Evolutionary conservation across 2,329 filamentous ascomycete species (phyloP), one percentile per base, ranked within the genome.

Genomic region (Verticillium klebahnii): DNA sequence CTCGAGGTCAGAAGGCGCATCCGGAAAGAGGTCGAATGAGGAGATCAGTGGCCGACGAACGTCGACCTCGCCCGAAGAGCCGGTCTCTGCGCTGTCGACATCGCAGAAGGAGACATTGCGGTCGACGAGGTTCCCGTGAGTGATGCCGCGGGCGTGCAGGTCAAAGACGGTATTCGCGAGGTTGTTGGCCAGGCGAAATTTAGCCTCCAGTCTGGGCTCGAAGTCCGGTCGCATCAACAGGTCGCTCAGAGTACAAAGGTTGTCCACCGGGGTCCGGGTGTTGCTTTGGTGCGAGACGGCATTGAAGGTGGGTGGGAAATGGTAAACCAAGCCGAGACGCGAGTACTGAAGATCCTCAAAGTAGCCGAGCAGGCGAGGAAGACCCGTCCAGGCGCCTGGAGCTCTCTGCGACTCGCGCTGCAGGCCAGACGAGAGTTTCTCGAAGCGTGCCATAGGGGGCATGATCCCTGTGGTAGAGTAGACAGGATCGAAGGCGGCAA

Each of bases 161-260:
- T 90, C 88, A 69, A 90, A 91, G 37, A 93, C 82, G 3, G 89
- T 90, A 65, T 88, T 88, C 36, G 85, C 85, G 3, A 93, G 79
- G 66, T 91, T 91, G 60, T 89, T 82, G 3, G 90, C 90, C 58
- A 94, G 79, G 15, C 88, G 84, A 69, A 92, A 93, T 68, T 91
- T 91, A 62, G 89, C 87, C 74, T 94, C 91, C 0, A 93, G 78
- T 39, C 85, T 84, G 0, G 89, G 89, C 68, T 89, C 86, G 39
- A 82, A 83, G 58, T 79, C 78, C 0, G 81, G 78, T 17, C 77
- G 72, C 2, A 74, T 75, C 0, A 89, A 77, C 12, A 89, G 76
- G 60, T 87, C 80, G 15, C 76, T 74, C 6, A 89, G 72, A 0
- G 85, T 85, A 55, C 79, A 82, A 3, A 87, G 71, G 60, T 77